A percentile compares a stretch with the other conserved stretches of the same genome.
phyloP scores from a whole-genome alignment of 371 early-diverging fungal species.

The Mucor lusitanicus region DNA sequence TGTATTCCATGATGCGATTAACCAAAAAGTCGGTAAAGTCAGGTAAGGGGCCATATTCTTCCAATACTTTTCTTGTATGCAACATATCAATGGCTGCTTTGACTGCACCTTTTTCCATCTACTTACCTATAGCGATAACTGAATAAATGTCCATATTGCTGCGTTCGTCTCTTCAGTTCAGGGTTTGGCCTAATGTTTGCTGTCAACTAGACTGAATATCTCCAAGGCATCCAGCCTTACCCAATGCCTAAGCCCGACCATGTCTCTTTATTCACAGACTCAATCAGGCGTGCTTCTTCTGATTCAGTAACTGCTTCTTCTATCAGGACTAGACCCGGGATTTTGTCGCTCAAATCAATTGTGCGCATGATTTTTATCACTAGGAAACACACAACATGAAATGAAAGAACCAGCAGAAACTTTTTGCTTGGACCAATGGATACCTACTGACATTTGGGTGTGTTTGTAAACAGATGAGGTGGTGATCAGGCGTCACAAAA shows the following conservation, averaged over 20 bases:
- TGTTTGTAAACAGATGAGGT: neutral
- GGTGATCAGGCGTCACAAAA: conserved; percentile 5
- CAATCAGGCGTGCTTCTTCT: conserved; percentile 34
- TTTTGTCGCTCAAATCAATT: conserved; percentile 19
- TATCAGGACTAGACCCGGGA: conserved; percentile 37
- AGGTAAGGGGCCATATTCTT: conserved; percentile 62
- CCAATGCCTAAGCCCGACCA: conserved; percentile 52
- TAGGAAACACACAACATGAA: neutral
- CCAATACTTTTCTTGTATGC: conserved; percentile 49
- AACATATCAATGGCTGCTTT: neutral
- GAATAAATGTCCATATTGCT: conserved; percentile 75
- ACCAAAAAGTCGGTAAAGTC: conserved; percentile 42
- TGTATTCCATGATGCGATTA: conserved; percentile 42
- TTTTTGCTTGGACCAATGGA: neutral
- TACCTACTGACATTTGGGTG: neutral
- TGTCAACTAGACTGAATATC: neutral
- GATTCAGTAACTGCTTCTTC: conserved; percentile 33
- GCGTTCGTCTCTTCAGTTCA: conserved; percentile 72
- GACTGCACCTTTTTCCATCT: neutral
- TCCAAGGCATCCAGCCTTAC: conserved; percentile 16
- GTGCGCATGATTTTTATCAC: conserved; percentile 13
- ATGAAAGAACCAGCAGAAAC: neutral
- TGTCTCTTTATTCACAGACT: conserved; percentile 19
- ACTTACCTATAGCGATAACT: conserved; percentile 67
- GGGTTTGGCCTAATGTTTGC: conserved; percentile 62